These are phyloP conservation scores for Aurifilum marmelostoma DNA, from an alignment of 2,329 filamentous ascomycete genomes.

Conservation along the genomic window DNA sequence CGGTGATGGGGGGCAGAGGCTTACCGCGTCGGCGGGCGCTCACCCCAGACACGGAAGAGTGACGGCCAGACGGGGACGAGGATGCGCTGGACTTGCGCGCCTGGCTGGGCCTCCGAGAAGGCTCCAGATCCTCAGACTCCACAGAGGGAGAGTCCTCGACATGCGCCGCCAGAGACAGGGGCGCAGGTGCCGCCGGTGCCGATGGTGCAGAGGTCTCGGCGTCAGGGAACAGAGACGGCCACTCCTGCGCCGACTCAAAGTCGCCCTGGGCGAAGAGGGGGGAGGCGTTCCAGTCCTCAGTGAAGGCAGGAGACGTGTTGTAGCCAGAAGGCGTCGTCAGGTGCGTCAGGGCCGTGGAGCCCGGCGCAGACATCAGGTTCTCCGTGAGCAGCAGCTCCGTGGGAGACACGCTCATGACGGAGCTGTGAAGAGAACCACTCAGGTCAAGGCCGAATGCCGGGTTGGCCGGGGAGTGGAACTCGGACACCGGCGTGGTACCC, in stretches of 20 bases:
- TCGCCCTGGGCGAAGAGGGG: slow-evolving; percentile 71
- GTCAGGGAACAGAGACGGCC: slow-evolving; percentile 75
- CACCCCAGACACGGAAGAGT: slow-evolving; percentile 72
- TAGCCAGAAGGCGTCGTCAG: slow-evolving; percentile 83
- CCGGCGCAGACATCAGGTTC: slow-evolving; percentile 73
- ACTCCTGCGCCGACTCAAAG: slow-evolving; percentile 59
- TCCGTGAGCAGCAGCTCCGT: slow-evolving; percentile 77
- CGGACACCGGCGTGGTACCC: slow-evolving; percentile 51
- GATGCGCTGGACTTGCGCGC: slow-evolving; percentile 53
- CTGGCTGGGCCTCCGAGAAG: slow-evolving; percentile 45
- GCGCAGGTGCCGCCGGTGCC: slow-evolving; percentile 13
- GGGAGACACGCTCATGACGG: slow-evolving; percentile 77
- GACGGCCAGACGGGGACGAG: slow-evolving; percentile 54
- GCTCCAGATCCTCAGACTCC: slow-evolving; percentile 54
- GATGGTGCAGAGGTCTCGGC: slow-evolving; percentile 37
- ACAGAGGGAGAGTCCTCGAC: slow-evolving; percentile 48
- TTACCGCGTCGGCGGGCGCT: slow-evolving; percentile 76
- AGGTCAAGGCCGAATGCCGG: slow-evolving; percentile 54
- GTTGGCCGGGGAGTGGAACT: slow-evolving; percentile 58
- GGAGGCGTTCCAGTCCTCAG: slow-evolving; percentile 74
- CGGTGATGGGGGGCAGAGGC: slow-evolving; percentile 76
- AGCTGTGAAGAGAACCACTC: slow-evolving; percentile 50
- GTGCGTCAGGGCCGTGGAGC: slow-evolving; percentile 80
- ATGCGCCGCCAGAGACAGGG: slow-evolving; percentile 33
- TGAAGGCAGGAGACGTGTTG: slow-evolving; percentile 74